Evolutionary conservation across 2,329 filamentous ascomycete genomes (phyloP).

Genomic region (Neofusicoccum sp.): DNA sequence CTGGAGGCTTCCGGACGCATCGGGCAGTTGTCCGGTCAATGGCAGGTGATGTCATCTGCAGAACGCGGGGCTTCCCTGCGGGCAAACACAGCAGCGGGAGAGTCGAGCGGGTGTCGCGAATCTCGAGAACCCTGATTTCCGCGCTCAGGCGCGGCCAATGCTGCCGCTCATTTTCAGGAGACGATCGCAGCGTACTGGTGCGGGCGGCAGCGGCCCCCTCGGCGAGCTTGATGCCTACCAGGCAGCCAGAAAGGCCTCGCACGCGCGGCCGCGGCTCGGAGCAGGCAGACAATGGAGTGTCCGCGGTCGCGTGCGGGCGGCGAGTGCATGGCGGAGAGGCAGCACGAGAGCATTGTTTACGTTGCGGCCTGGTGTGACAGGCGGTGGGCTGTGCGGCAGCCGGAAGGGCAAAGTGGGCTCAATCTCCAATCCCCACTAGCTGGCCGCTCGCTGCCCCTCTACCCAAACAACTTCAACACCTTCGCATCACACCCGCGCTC

Average conservation of each 20-base stretch:
- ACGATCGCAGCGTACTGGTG: constrained; percentile 5
- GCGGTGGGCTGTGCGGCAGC: constrained; percentile 12
- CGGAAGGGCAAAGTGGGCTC: neutral
- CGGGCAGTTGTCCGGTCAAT: neutral
- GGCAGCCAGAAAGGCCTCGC: no score
- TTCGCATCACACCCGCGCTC: neutral
- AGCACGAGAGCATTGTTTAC: constrained; percentile 14
- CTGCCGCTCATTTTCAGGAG: neutral
- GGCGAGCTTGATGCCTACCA: neutral
- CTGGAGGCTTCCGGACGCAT: neutral
- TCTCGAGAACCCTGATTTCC: neutral
- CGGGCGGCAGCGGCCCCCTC: neutral
- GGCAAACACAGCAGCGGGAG: neutral
- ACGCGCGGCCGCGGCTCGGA: no score
- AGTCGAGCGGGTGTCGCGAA: neutral
- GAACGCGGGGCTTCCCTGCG: constrained; percentile 1
- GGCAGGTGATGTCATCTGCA: constrained; percentile 8
- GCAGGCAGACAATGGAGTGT: no score
- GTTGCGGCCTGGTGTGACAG: constrained; percentile 6
- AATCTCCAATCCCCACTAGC: constrained; percentile 20
- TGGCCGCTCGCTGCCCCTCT: constrained; percentile 19
- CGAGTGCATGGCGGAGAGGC: neutral
- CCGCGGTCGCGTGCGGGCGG: neutral
- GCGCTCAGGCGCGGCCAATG: neutral
- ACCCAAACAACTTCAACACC: constrained; percentile 12